A percentile compares a stretch with the other conserved stretches of the same genome.
These are phyloP conservation scores for Saturnispora silvae DNA, from an alignment of 805 yeast species.

Conservation along the genomic window DNA sequence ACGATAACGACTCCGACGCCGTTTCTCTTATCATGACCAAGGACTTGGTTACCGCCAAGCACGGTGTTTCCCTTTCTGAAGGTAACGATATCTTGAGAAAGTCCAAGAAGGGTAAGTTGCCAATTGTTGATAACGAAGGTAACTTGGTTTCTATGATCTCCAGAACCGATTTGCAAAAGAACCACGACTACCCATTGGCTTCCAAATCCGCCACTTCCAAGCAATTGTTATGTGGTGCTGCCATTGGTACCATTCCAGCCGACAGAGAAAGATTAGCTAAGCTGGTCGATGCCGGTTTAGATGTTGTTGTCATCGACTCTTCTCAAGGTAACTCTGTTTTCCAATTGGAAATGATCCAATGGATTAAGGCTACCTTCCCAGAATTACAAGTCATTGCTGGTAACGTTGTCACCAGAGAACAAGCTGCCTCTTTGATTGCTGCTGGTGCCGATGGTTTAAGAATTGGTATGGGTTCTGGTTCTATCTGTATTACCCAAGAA, in stretches of 20 bases:
- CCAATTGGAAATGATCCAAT: conserved; percentile 89
- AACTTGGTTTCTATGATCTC: conserved; percentile 81
- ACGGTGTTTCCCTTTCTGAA: conserved; percentile 71
- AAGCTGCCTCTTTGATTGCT: conserved; percentile 87
- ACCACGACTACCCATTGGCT: conserved; percentile 86
- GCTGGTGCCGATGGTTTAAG: conserved; percentile 98
- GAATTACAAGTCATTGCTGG: conserved; percentile 89
- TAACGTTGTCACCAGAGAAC: conserved; percentile 97
- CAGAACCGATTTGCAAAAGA: conserved; percentile 94
- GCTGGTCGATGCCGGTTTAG: conserved; percentile 93
- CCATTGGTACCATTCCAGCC: conserved; percentile 87
- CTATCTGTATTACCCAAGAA: conserved; percentile 98
- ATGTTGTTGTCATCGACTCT: conserved; percentile 90
- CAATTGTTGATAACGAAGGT: conserved; percentile 72
- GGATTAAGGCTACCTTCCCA: conserved; percentile 76
- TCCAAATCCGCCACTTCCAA: conserved; percentile 88
- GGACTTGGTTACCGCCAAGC: conserved; percentile 71
- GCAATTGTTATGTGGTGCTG: conserved; percentile 97
- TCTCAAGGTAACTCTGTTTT: conserved; percentile 95
- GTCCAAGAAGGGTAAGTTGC: conserved; percentile 96
- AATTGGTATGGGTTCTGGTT: conserved; percentile 99
- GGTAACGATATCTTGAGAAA: conserved; percentile 86
- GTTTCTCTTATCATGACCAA: conserved; percentile 83
- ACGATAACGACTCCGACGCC: conserved; percentile 52
- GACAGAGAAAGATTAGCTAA: conserved; percentile 76